Base-by-base conservation (phyloP, 805 yeast genomes). In the Monosporozyma solicola region DNA sequence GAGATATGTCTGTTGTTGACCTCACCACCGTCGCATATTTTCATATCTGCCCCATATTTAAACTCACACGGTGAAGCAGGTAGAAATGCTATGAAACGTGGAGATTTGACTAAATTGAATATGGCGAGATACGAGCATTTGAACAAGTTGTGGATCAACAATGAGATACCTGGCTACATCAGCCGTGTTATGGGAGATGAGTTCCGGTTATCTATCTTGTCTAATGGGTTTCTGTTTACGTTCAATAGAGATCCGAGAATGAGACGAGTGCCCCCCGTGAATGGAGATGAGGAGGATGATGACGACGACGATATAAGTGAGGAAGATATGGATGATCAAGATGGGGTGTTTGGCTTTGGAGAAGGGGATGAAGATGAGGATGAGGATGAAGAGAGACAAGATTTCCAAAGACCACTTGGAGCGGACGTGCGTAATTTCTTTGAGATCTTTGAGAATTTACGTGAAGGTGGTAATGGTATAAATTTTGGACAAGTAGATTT, bases 51-150 rank as follows among this genome's bases (percentile, higher is more conserved):
- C 0, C 94, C 92, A 13, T 87, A 85, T 62, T 69, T 87, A 62
- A 85, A 87, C 52, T 72, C 74, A 5, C 90, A 85, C 66, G 95
- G 95, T 24, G 94, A 87, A 64, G 77, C 84, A 3, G 85, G 85
- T 33, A 72, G 73, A 9, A 77, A 77, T 20, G 74, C 82, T 2
- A 71, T 74, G 55, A 75, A 77, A 13, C 78, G 80, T 16, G 85
- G 83, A 47, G 79, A 76, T 52, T 60, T 74, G 33, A 87, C 87
- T 0, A 72, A 71, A 0, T 71, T 86, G 53, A 78, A 77, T 60
- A 56, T 69, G 16, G 72, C 70, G 25, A 74, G 95, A 51, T 84
- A 80, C 65, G 70, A 74, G 37, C 74, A 80, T 55, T 67, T 85
- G 57, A 83, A 78, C 58, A 75, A 75, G 49, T 64, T 78, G 46